phyloP scores from a whole-genome alignment of 495 filamentous ascomycete genomes.

The Talaromyces trachyspermus region DNA sequence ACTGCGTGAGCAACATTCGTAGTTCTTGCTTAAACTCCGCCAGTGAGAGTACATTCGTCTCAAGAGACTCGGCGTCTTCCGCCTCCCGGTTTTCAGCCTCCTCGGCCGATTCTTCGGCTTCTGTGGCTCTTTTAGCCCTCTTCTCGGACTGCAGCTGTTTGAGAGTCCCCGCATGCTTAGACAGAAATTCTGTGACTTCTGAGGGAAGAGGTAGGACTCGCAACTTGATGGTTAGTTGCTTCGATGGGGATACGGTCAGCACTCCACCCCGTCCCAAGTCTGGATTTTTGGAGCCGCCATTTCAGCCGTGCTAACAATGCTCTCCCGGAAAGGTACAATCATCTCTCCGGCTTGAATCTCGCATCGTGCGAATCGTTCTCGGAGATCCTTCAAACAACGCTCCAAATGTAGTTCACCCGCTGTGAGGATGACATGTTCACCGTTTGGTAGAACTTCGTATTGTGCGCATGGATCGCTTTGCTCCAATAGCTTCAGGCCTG shows the following conservation, averaged over 20 bases:
- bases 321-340: constrained; percentile 94
- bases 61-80: constrained; percentile 38
- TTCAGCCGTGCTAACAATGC: constrained; percentile 75
- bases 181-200: constrained; percentile 75
- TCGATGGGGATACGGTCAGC: constrained; percentile 66
- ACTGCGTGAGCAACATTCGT: constrained; percentile 52
- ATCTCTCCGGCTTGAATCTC: constrained; percentile 92
- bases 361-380: constrained; percentile 87
- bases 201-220: constrained; percentile 73
- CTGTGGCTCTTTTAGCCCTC: constrained; percentile 30
- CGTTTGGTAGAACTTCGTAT: constrained; percentile 87
- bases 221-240: constrained; percentile 72
- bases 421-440: constrained; percentile 91
- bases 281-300: constrained; percentile 82
- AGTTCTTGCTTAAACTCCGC: constrained; percentile 72
- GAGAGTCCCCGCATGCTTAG: constrained; percentile 69
- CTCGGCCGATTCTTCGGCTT: constrained; percentile 28
- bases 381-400: constrained; percentile 86
- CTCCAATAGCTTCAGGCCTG: constrained; percentile 77
- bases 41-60: constrained; percentile 51
- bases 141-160: constrained; percentile 70
- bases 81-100: constrained; percentile 21
- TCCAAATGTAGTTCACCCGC: constrained; percentile 94
- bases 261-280: constrained; percentile 83
- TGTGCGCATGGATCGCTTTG: constrained; percentile 93